Percentiles rank a stretch among this genome's conserved stretches.
phyloP scores from a whole-genome alignment of 2,329 filamentous ascomycete genomes.

The Trichoderma harzianum region DNA sequence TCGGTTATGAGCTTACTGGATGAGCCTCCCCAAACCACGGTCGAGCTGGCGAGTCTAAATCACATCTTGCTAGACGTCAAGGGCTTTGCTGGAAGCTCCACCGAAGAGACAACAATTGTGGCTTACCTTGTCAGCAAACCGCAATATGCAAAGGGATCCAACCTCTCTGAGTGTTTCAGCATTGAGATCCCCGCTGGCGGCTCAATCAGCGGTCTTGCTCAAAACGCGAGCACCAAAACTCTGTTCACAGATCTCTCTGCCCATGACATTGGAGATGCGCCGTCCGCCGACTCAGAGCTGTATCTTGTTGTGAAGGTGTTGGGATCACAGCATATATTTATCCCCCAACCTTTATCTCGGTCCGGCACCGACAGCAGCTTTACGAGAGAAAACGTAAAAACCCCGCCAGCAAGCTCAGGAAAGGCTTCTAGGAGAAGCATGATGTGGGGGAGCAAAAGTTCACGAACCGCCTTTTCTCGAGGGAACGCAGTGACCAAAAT shows the following conservation, averaged over 20 bases:
- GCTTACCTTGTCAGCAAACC: slow-evolving; percentile 74
- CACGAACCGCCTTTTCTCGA: slow-evolving; percentile 53
- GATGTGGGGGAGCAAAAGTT: slow-evolving; percentile 66
- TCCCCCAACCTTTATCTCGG: slow-evolving; percentile 48
- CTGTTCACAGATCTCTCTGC: slow-evolving; percentile 84
- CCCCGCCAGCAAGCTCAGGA: slow-evolving; percentile 46
- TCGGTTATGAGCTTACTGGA: slow-evolving; percentile 94
- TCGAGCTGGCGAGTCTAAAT: slow-evolving; percentile 70
- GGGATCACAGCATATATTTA: slow-evolving; percentile 50
- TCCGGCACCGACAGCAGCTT: slow-evolving; percentile 45
- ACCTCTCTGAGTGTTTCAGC: slow-evolving; percentile 78
- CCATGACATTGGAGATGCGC: slow-evolving; percentile 63
- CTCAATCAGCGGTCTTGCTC: slow-evolving; percentile 61
- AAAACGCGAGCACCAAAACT: slow-evolving; percentile 70
- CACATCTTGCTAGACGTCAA: slow-evolving; percentile 82
- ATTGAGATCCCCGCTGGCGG: slow-evolving; percentile 75
- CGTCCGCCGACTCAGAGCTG: slow-evolving; percentile 65
- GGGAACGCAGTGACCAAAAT: slow-evolving; percentile 48
- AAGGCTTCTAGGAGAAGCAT: slow-evolving; percentile 59
- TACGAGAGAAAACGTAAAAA: slow-evolving; percentile 45
- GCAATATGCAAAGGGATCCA: slow-evolving; percentile 58
- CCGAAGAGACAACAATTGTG: slow-evolving; percentile 71
- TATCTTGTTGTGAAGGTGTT: slow-evolving; percentile 83
- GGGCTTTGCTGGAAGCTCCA: slow-evolving; percentile 71
- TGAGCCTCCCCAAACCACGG: slow-evolving; percentile 65